These are phyloP conservation scores for Geotrichum candidum DNA, from an alignment of 1,139 yeast species.

Conservation along the genomic window DNA sequence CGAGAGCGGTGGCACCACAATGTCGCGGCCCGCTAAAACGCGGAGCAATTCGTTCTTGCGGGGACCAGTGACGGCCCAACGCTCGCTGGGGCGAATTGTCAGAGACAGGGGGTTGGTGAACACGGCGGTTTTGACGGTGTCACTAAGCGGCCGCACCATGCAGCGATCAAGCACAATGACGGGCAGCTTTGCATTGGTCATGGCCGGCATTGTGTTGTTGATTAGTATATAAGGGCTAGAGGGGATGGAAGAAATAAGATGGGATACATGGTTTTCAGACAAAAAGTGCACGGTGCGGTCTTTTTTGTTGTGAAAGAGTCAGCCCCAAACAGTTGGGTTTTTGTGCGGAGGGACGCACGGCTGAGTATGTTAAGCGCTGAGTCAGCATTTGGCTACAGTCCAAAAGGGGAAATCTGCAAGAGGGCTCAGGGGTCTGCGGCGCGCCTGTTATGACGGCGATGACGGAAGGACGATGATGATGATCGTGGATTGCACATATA, in stretches of 20 bases:
- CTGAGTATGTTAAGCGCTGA: neutral
- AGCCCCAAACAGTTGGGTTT: neutral
- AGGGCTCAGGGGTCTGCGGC: neutral
- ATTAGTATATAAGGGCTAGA: neutral
- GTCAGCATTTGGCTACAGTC: neutral
- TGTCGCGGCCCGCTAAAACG: slow-evolving; percentile 42
- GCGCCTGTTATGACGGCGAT: neutral
- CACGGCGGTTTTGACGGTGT: slow-evolving; percentile 18
- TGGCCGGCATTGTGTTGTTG: neutral
- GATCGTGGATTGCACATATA: neutral
- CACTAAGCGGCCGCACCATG: slow-evolving; percentile 23
- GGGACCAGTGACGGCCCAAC: slow-evolving; percentile 51
- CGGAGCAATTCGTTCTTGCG: slow-evolving; percentile 41
- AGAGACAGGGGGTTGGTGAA: slow-evolving; percentile 30
- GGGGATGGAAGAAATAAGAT: neutral
- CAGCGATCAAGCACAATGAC: slow-evolving; percentile 21
- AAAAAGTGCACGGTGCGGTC: too few relatives aligned
- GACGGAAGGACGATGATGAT: neutral
- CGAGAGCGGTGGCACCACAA: slow-evolving; percentile 49
- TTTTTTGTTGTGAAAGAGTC: neutral
- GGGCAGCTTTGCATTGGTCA: neutral
- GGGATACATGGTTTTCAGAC: too few relatives aligned
- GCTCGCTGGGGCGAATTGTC: slow-evolving; percentile 34
- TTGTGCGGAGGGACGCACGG: neutral
- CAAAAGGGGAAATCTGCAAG: neutral